Evolutionary conservation across 129 eudicot genomes (phyloP), one percentile per base, ranked within the genome.

Genomic region (Calendula officinalis): DNA sequence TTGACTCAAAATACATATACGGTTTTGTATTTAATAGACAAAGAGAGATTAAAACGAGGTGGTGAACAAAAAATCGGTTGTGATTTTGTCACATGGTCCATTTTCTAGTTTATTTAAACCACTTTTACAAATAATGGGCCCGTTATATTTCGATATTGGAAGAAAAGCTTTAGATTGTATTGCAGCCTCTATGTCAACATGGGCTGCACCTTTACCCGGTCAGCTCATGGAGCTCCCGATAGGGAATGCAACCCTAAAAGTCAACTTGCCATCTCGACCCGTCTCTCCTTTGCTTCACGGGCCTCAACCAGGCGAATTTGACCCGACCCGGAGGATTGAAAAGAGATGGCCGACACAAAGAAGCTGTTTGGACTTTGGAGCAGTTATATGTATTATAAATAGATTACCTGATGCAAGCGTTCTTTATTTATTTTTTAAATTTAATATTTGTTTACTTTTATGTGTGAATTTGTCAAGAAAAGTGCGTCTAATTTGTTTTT

Each of bases 11-110:
- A 57, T 85, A 78, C 81, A 77, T 92, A 72, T 88, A 92, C 54
- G 99, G 96, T n/a, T 92, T 81, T 78, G 96, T 81, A 15, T 92
- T 92, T 52, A 92, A 92, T 62, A 92, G 99, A 79, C 96, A 88
- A 69, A 88, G 95, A 92, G 81, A 85, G 86, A 78, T 80, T 92
- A 39, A 85, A 86, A 72, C 76, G 99, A 59, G 99, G 99, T 3
- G 99, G 99, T 32, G 99, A 92, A 62, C 96, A 92, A 80, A 88
- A 88, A 88, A 68, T 92, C 99, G 11, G 96, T 92, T 8, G 96
- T 92, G 5, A 88, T 92, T 66, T 71, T 92, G 53, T 92, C 99
- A 47, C 88, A 81, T 38, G 77, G 76, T 69, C 99, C 99, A 1
- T 85, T 80, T 49, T 83, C 91, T 56, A 77, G 95, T 81, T 82